Percentiles rank a stretch among this genome's conserved stretches.
Evolutionary conservation across 2,329 filamentous ascomycete genomes (phyloP).

Genomic region (Sordariomycetes sp.): DNA sequence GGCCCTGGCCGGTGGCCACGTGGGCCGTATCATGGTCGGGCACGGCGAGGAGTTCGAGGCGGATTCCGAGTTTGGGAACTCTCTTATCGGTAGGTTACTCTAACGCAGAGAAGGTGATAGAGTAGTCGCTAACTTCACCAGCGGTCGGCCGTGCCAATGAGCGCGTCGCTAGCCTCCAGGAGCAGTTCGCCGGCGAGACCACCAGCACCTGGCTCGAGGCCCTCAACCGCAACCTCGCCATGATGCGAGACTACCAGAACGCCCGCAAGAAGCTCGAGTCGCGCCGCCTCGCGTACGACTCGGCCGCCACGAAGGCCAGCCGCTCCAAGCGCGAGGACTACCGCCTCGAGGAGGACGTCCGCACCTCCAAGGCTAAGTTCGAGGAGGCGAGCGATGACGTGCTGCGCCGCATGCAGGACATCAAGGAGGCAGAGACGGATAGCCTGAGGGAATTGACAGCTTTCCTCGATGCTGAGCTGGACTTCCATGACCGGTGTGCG

Average conservation of each 20-base stretch:
- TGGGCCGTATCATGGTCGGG: constrained; percentile 73
- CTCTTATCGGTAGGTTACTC: constrained; percentile 49
- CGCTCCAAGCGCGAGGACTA: constrained; percentile 93
- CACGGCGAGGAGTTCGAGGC: constrained; percentile 90
- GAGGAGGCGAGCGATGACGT: constrained; percentile 93
- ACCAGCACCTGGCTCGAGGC: constrained; percentile 81
- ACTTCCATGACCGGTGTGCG: constrained; percentile 81
- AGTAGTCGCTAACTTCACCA: constrained; percentile 17
- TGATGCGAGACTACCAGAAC: constrained; percentile 94
- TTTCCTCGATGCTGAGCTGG: constrained; percentile 80
- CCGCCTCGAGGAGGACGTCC: constrained; percentile 81
- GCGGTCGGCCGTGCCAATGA: constrained; percentile 74
- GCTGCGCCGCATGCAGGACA: constrained; percentile 83
- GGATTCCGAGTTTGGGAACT: constrained; percentile 84
- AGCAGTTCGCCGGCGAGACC: constrained; percentile 64
- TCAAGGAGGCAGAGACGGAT: constrained; percentile 82
- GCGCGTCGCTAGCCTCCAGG: constrained; percentile 72
- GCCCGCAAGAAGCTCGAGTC: constrained; percentile 90
- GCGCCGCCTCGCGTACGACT: constrained; percentile 80
- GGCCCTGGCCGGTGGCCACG: constrained; percentile 60
- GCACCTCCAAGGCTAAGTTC: constrained; percentile 86
- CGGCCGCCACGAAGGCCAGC: constrained; percentile 78
- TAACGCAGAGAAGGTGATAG: not conserved
- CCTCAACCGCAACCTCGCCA: constrained; percentile 75
- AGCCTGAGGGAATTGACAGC: constrained; percentile 65